A percentile compares a stretch with the other conserved stretches of the same genome.
These are phyloP conservation scores for Yamadazyma kanchanaburiensis DNA, from an alignment of 1,139 yeast species.

Conservation along the genomic window DNA sequence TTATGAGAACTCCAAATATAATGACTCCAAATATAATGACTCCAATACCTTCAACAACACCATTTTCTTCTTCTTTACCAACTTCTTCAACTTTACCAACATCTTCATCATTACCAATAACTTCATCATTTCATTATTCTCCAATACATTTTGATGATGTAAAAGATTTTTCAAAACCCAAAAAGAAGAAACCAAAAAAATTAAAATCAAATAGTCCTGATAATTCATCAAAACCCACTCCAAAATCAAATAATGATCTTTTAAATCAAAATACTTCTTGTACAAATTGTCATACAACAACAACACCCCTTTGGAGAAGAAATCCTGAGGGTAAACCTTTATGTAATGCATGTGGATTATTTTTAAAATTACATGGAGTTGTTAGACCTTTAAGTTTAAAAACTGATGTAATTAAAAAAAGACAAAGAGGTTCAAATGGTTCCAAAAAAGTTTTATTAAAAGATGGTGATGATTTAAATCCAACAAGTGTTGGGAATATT, in stretches of 20 bases:
- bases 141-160: constrained; percentile 13
- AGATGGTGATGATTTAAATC: constrained; percentile 40
- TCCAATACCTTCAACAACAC: constrained; percentile 6
- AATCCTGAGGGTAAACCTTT: constrained; percentile 55
- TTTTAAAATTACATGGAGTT: constrained; percentile 55
- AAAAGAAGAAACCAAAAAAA: constrained; percentile 11
- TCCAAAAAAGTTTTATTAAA: constrained; percentile 11
- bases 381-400: constrained; percentile 55
- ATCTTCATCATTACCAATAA: too few species aligned
- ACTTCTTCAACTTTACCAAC: constrained; percentile 11
- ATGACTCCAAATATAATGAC: constrained; percentile 1
- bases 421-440: constrained; percentile 22
- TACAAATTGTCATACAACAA: constrained; percentile 51
- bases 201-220: constrained; percentile 10
- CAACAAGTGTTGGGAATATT: constrained; percentile 20
- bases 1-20: too few species aligned
- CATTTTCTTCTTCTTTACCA: constrained; percentile 11
- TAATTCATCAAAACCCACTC: neutral
- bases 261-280: constrained; percentile 21
- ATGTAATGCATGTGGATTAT: constrained; percentile 61
- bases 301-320: constrained; percentile 59
- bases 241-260: constrained; percentile 4
- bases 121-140: constrained; percentile 10
- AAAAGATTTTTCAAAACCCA: constrained; percentile 8
- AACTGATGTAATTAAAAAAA: constrained; percentile 56